A percentile compares a stretch with the other conserved stretches of the same genome.
These are phyloP conservation scores for Metschnikowia amazonensis DNA, from an alignment of 805 yeast genomes.

Conservation along the genomic window DNA sequence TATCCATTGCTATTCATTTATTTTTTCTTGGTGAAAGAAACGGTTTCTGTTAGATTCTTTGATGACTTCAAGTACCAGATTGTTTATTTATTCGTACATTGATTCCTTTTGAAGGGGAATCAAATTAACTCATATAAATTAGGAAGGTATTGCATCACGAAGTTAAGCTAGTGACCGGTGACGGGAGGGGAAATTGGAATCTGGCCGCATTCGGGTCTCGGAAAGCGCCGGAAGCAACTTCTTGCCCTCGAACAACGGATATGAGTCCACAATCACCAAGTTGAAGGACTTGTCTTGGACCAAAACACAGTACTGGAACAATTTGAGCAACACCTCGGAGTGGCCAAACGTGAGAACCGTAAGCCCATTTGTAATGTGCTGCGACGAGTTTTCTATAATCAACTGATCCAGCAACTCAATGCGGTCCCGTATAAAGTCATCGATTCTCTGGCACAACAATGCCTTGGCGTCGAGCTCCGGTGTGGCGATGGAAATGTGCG, in stretches of 20 bases:
- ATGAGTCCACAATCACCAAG: constrained; percentile 84
- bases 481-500: constrained; percentile 71
- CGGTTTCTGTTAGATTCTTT: too few relatives aligned
- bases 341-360: constrained; percentile 86
- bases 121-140: too few relatives aligned
- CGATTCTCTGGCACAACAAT: constrained; percentile 62
- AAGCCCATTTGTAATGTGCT: constrained; percentile 70
- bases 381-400: constrained; percentile 74
- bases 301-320: constrained; percentile 63
- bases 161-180: too few relatives aligned
- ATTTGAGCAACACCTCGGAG: constrained; percentile 74
- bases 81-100: too few relatives aligned
- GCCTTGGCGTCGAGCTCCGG: constrained; percentile 65
- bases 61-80: too few relatives aligned
- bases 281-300: constrained; percentile 63
- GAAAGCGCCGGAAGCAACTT: constrained; percentile 64
- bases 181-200: too few relatives aligned
- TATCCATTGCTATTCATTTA: too few relatives aligned
- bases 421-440: constrained; percentile 78
- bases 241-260: constrained; percentile 93
- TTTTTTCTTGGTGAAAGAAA: too few relatives aligned
- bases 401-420: constrained; percentile 78
- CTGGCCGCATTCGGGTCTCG: constrained; percentile 26
- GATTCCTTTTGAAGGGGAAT: too few relatives aligned
- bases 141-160: too few relatives aligned